Evolutionary conservation across 73 alveolate genomes (phyloP).

Genomic region (Urostyla sp.): DNA sequence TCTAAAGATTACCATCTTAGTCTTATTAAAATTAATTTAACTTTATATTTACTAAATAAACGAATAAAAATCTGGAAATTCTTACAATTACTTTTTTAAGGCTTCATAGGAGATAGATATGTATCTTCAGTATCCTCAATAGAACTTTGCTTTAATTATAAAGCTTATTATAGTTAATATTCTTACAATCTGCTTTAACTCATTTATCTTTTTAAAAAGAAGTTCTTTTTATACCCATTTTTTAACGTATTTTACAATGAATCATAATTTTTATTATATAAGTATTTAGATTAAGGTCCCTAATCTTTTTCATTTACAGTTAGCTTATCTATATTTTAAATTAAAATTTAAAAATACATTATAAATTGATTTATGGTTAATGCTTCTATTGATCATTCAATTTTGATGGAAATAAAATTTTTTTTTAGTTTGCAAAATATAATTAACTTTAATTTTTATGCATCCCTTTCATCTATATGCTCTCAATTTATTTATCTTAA

Average conservation of each 20-base stretch:
- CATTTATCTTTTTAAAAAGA: conserved; percentile 19
- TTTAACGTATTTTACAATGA: neutral
- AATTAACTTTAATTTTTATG: too few relatives aligned
- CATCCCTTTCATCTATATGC: too few relatives aligned
- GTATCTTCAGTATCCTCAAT: neutral
- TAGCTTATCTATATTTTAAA: too few relatives aligned
- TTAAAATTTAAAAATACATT: too few relatives aligned
- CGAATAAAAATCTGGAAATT: neutral
- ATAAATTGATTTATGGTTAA: too few relatives aligned
- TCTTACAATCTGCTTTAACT: conserved; percentile 43
- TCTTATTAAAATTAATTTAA: neutral
- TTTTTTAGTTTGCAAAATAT: too few relatives aligned
- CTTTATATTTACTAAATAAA: neutral
- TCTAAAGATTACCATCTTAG: conserved; percentile 21
- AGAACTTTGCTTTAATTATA: neutral
- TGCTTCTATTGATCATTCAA: too few relatives aligned
- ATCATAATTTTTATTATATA: too few relatives aligned
- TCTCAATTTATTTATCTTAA: too few relatives aligned
- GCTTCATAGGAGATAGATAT: neutral
- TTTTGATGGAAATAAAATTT: too few relatives aligned
- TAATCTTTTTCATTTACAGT: too few relatives aligned
- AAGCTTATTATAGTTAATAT: neutral
- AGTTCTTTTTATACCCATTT: neutral
- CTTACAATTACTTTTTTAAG: neutral
- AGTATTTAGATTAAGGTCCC: too few relatives aligned